Conservation (phyloP, 2,329 filamentous ascomycete genomes). For the Incumbomyces delicatus region DNA sequence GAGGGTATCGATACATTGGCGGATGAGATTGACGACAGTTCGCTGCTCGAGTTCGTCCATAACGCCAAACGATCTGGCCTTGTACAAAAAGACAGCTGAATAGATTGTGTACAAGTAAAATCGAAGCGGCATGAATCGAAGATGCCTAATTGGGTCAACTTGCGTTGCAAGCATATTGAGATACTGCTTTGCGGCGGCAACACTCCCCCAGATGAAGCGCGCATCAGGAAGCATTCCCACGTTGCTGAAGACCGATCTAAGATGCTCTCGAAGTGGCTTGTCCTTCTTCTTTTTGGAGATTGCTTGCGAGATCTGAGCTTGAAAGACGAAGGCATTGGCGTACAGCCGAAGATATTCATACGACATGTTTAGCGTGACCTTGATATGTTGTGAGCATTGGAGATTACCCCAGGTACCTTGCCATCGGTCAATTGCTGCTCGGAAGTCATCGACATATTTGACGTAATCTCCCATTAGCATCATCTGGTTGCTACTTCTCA, state of each 20-base stretch:
- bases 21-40: conserved; percentile 49
- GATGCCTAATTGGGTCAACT: conserved; percentile 48
- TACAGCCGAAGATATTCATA: conserved; percentile 66
- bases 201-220: conserved; percentile 56
- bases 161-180: conserved; percentile 51
- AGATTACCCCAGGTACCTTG: conserved; percentile 60
- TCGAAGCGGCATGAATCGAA: conserved; percentile 55
- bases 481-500: conserved; percentile 57
- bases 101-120: conserved; percentile 56
- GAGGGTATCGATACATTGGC: conserved; percentile 49
- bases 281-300: conserved; percentile 30
- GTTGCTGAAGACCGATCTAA: conserved; percentile 40
- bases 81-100: conserved; percentile 56
- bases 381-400: conserved; percentile 56
- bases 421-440: conserved; percentile 59
- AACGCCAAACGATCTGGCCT: conserved; percentile 51
- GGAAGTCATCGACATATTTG: conserved; percentile 66
- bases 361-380: conserved; percentile 57
- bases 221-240: conserved; percentile 53
- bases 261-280: conserved; percentile 28
- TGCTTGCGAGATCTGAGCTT: conserved; percentile 53
- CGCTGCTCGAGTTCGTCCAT: conserved; percentile 46
- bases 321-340: conserved; percentile 66
- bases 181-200: conserved; percentile 54
- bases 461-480: conserved; percentile 64